phyloP scores from a whole-genome alignment of 2,329 filamentous ascomycete species.

The Plectosphaerella plurivora region DNA sequence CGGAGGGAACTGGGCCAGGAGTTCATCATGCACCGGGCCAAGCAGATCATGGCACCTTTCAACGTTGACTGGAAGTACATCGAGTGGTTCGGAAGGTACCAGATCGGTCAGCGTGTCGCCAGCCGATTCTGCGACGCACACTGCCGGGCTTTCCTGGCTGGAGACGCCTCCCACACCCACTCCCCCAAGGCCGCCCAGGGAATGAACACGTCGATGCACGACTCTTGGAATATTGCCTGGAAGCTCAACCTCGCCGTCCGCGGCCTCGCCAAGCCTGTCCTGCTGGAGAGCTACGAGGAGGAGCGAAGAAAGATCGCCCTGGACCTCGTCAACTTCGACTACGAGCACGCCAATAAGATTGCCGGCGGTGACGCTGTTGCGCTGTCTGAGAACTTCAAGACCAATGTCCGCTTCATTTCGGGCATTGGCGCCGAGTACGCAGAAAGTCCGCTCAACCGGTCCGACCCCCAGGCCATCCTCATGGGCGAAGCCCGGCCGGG shows the following conservation, averaged over 20 bases:
- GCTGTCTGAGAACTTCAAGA: slow-evolving; percentile 64
- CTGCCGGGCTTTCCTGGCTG: slow-evolving; percentile 61
- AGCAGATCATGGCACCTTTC: slow-evolving; percentile 56
- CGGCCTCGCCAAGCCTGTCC: slow-evolving; percentile 46
- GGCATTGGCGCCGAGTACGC: slow-evolving; percentile 63
- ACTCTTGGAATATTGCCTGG: slow-evolving; percentile 57
- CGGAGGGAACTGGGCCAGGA: slow-evolving; percentile 48
- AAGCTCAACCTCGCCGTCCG: slow-evolving; percentile 49
- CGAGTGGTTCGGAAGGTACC: slow-evolving; percentile 70
- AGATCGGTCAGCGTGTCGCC: slow-evolving; percentile 67
- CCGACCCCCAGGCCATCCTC: slow-evolving; percentile 31
- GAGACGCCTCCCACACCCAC: slow-evolving; percentile 69
- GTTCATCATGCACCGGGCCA: slow-evolving; percentile 66
- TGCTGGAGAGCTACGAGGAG: slow-evolving; percentile 58
- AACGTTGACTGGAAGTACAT: slow-evolving; percentile 53
- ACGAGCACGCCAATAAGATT: slow-evolving; percentile 53
- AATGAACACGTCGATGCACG: slow-evolving; percentile 59
- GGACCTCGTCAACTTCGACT: slow-evolving; percentile 56
- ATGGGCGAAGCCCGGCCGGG: slow-evolving; percentile 48
- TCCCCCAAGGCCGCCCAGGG: slow-evolving; percentile 68
- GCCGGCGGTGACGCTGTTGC: slow-evolving; percentile 58
- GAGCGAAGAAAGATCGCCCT: slow-evolving; percentile 60
- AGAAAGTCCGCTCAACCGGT: slow-evolving; percentile 45
- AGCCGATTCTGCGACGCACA: slow-evolving; percentile 62
- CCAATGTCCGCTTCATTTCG: slow-evolving; percentile 69